Conservation (phyloP, 495 filamentous ascomycete genomes). For the Platismatia glauca region DNA sequence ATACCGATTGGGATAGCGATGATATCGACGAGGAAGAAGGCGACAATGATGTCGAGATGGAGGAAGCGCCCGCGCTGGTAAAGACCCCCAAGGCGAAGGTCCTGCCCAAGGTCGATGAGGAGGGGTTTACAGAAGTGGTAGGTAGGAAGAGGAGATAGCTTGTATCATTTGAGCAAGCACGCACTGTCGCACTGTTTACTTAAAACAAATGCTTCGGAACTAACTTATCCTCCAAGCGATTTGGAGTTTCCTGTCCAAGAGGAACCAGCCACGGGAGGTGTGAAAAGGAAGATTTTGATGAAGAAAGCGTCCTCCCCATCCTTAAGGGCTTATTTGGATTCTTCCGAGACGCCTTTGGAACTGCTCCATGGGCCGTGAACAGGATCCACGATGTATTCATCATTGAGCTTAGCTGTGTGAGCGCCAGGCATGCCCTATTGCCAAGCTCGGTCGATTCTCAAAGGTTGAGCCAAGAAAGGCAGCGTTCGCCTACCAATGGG, state of each 20-base stretch:
- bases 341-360: background rate
- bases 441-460: background rate
- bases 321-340: background rate
- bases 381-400: background rate
- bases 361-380: background rate
- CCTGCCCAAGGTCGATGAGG: slow-evolving; percentile 77
- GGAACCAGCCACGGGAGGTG: background rate
- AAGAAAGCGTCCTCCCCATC: background rate
- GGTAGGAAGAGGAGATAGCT: slow-evolving; percentile 54
- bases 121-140: slow-evolving; percentile 86
- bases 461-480: background rate
- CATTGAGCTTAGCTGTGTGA: background rate
- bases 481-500: background rate
- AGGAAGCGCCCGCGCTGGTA: slow-evolving; percentile 55
- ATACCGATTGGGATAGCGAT: slow-evolving; percentile 47
- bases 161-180: background rate
- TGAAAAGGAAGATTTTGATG: background rate
- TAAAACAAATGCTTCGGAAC: background rate
- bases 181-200: background rate
- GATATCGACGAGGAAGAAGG: slow-evolving; percentile 43
- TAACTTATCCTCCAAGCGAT: background rate
- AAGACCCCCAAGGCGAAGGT: slow-evolving; percentile 51
- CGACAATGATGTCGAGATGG: slow-evolving; percentile 65
- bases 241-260: background rate
- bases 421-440: background rate